Base-by-base conservation (phyloP, 202 grass and related monocot species). In the Alloteropsis angusta region DNA sequence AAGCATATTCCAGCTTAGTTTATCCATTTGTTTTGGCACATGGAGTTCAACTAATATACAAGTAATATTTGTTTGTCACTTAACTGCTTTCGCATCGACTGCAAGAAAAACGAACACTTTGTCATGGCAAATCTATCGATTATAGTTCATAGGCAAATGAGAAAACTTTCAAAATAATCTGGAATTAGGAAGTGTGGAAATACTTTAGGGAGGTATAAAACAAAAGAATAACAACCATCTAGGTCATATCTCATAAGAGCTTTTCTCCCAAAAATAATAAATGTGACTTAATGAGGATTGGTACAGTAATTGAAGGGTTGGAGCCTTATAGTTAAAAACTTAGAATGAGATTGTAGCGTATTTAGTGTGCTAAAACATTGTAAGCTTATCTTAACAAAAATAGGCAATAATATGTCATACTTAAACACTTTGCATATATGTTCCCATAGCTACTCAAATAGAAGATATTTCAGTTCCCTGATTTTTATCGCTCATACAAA, bases 11-110 rank as follows among this genome's bases (percentile, higher is more conserved):
- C 44, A 55, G 68, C 69, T 69, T 15, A 68, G 12, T 59, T 11
- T 75, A 61, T 52, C 44, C 49, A 32, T 74, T 80, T 26, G 14
- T 75, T 87, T 71, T 38, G 69, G 47, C 17, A 23, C 43, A 78
- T 66, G 66, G 12, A 58, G 30, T 58, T 71, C 55, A 87, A 39
- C 28, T 65, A 71, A 82, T 25, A 43, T 4, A 32, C 46, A 65
- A 67, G 22, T 6, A 30, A 68, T 58, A 32, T 56, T 16, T 79
- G 42, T 58, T 10, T 32, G 16, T 67, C 62, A 68, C 30, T 5
- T 14, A 55, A 79, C 14, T 25, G 48, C 42, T 38, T 57, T 49
- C 17, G n/a, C 44, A 65, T 63, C 25, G 6, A 39, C 21, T 55
- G 49, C 21, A 65, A 55, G 17, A 53, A 53, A n/a, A n/a, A 0